Conservation (phyloP, 805 yeast genomes). For the Candida xiaguanensis region DNA sequence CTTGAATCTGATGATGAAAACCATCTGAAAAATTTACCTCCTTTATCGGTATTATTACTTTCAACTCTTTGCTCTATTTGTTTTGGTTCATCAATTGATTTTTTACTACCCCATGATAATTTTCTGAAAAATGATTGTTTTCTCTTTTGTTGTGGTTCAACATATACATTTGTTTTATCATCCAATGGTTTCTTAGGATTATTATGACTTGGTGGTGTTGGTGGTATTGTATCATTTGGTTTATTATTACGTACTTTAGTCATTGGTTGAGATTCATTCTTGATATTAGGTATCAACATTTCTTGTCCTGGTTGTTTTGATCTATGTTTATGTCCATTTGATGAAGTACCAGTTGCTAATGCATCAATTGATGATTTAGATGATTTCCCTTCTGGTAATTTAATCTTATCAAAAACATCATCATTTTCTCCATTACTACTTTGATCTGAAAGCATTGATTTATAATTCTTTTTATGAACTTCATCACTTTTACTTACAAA, state of each 20-base stretch:
- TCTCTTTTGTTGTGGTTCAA: constrained; percentile 23
- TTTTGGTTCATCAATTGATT: constrained; percentile 28
- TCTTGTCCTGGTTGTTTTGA: constrained; percentile 33
- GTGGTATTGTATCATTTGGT: constrained; percentile 15
- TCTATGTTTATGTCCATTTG: constrained; percentile 12
- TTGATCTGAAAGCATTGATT: constrained; percentile 10
- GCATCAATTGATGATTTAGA: constrained; percentile 10
- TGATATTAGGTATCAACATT: constrained; percentile 31
- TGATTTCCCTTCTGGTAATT: constrained; percentile 40
- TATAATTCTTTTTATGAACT: constrained; percentile 14
- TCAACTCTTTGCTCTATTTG: constrained; percentile 23
- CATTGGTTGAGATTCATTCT: constrained; percentile 12
- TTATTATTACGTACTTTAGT: constrained; percentile 19
- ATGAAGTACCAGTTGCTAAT: constrained; percentile 7
- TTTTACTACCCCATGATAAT: constrained; percentile 47
- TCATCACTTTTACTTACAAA: constrained; percentile 35
- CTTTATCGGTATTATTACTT: constrained; percentile 17
- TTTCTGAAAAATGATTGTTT: constrained; percentile 45
- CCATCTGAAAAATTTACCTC: constrained; percentile 37
- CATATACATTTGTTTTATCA: constrained; percentile 25
- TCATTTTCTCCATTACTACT: constrained; percentile 16
- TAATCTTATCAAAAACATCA: constrained; percentile 42
- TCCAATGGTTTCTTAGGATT: constrained; percentile 26
- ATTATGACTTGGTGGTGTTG: constrained; percentile 14
- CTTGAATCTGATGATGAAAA: constrained; percentile 33